These are phyloP conservation scores for Suillus brevipes DNA, from an alignment of 768 basidiomycete species.

Conservation along the genomic window DNA sequence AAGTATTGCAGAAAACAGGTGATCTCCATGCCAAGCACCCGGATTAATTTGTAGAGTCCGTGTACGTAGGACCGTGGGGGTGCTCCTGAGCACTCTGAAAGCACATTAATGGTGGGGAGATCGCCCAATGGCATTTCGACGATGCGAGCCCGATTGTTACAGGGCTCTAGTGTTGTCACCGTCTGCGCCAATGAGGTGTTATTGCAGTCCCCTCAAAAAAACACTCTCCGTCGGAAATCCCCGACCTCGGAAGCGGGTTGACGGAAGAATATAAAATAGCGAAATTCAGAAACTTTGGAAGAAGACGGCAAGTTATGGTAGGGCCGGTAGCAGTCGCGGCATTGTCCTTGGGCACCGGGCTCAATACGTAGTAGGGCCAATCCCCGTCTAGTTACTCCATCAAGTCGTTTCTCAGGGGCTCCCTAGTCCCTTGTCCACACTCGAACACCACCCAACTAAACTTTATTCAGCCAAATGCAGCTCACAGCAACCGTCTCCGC, in stretches of 20 bases:
- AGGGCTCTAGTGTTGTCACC: neutral
- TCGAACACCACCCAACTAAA: neutral
- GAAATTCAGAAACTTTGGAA: neutral
- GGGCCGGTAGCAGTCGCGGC: neutral
- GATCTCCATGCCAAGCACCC: neutral
- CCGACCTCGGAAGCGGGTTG: neutral
- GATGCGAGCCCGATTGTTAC: neutral
- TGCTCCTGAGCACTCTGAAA: neutral
- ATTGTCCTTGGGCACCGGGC: neutral
- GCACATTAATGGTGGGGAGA: neutral
- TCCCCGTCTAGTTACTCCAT: neutral
- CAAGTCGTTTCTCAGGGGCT: neutral
- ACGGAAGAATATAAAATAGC: neutral
- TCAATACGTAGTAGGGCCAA: neutral
- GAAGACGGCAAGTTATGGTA: neutral
- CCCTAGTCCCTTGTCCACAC: too few relatives aligned
- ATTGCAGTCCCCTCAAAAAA: too few relatives aligned
- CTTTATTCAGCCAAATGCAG: neutral
- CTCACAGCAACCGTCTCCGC: neutral
- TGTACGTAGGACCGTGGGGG: neutral
- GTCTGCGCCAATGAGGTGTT: too few relatives aligned
- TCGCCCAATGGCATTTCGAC: neutral
- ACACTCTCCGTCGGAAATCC: neutral
- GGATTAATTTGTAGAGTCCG: neutral
- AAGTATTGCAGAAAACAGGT: neutral